Conservation (phyloP, 148 eudicot species). For the Rheum nobile region DNA sequence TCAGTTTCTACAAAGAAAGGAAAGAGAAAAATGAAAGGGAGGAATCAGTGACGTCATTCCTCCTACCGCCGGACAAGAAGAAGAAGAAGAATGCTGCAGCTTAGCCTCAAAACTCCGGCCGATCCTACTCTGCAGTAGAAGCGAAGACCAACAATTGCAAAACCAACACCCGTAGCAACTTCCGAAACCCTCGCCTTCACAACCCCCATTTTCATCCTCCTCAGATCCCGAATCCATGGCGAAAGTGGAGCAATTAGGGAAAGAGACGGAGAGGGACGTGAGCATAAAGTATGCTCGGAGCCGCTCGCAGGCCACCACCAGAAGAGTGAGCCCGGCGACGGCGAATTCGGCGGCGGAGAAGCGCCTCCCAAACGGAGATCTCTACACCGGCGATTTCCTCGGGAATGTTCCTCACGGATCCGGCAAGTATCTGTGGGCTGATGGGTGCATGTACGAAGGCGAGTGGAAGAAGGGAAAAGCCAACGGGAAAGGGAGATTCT, state of each 20-base stretch:
- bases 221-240: conserved; percentile 11
- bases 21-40: neutral
- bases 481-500: conserved; percentile 77
- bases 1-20: neutral
- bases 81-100: conserved; percentile 17
- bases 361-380: conserved; percentile 69
- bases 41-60: conserved; percentile 1
- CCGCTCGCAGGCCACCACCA: conserved; percentile 38
- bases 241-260: neutral
- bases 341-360: conserved; percentile 14
- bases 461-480: conserved; percentile 87
- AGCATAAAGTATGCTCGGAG: conserved; percentile 16
- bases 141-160: neutral
- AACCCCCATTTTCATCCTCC: neutral
- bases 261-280: conserved; percentile 1
- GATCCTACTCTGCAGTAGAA: neutral
- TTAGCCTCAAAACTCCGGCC: neutral
- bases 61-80: neutral
- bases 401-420: conserved; percentile 60
- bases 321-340: conserved; percentile 42
- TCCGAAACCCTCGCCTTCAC: too few species aligned
- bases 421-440: conserved; percentile 84
- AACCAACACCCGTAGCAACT: neutral
- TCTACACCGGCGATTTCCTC: conserved; percentile 57
- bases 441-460: conserved; percentile 95